Base-by-base conservation (phyloP, 2,329 filamentous ascomycete species). In the Sphaerostilbella broomeana region DNA sequence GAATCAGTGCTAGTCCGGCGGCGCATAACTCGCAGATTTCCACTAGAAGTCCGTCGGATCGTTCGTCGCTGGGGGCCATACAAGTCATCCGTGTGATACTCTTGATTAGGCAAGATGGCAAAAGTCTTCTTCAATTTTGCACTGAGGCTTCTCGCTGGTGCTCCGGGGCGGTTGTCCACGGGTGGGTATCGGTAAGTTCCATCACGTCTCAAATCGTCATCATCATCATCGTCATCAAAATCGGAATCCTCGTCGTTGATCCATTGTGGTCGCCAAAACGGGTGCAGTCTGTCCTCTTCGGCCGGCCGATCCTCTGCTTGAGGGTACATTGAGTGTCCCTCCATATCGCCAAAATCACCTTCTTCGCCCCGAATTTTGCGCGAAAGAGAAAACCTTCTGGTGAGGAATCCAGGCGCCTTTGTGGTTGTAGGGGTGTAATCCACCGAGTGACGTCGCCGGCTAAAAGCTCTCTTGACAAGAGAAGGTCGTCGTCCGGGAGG, bases 241-340 rank as follows among this genome's bases (percentile, higher is more conserved):
- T 57, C 56, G 17, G 50, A 56, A 12, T 60, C 54, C 2, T 59
- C 57, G 12, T 61, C 40, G 12, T 35, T 42, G 2, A 59, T 63
- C 48, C 69, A 69, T 11, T 70, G 58, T n/a, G 77, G 77, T 6
- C 72, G 67, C 77, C 77, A 81, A 50, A 73, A 72, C 1, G 77
- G 76, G 54, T 81, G 77, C 11, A 81, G 57, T 47, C 69, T 75
- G 32, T 66, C 65, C 26, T 69, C 68, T 31, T 81, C 76, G 2
- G 64, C 56, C 2, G 70, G 74, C 16, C 59, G 56, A 19, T 70
- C 66, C 6, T 70, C 65, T 4, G 63, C 57, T 3, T 63, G 63
- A 2, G 67, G 63, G 45, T 68, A 69, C 10, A 60, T 48, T 9
- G 51, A 49, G 19, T 59, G 49, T n/a, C 42, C 53, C 11, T 54